Base-by-base conservation (phyloP, 2,329 filamentous ascomycete genomes). In the Arthrobotrys conoides region DNA sequence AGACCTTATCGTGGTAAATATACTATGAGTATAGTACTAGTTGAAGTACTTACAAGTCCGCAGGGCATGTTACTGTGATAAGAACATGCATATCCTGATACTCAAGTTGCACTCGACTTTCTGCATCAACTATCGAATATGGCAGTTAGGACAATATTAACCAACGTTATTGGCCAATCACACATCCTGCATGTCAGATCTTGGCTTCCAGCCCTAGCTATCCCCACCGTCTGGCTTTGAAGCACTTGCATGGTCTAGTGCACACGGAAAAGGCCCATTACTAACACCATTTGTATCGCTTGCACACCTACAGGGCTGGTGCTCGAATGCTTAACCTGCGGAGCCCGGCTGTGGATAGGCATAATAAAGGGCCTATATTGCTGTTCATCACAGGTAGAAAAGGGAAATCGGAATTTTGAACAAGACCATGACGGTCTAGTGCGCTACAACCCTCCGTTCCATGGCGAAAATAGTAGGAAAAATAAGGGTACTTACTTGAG, bases 131-230 rank as follows among this genome's bases (percentile, higher is more conserved):
- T n/a, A 33, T 65, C 61, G 61, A 44, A 51, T 51, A 38, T 36
- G 41, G 44, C 44, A 36, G 44, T 18, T 27, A 67, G 30, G 6
- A 22, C 30, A 18, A 53, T 27, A 4, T 67, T 2, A 38, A 38
- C 30, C n/a, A 3, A 2, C 30, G 22, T 27, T 9, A 9, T 38
- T 38, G 18, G 41, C 33, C 66, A 57, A 48, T 44, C 33, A 55
- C 12, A 44, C 9, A 10, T 22, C 44, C 72, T 77, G 67, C 73
- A 71, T 61, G 73, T 77, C 73, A 77, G 66, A 77, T 55, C 59
- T 67, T 75, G 55, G 71, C 64, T 20, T 41, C 57, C 57, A 44
- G 57, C 57, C 57, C 36, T 46, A 46, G 64, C 49, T 30, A 24
- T 2, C 18, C 49, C 33, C 46, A 22, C 27, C 57, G 38, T 20